phyloP scores from a whole-genome alignment of 257 asterid species.

The Solanum pinnatisectum region DNA sequence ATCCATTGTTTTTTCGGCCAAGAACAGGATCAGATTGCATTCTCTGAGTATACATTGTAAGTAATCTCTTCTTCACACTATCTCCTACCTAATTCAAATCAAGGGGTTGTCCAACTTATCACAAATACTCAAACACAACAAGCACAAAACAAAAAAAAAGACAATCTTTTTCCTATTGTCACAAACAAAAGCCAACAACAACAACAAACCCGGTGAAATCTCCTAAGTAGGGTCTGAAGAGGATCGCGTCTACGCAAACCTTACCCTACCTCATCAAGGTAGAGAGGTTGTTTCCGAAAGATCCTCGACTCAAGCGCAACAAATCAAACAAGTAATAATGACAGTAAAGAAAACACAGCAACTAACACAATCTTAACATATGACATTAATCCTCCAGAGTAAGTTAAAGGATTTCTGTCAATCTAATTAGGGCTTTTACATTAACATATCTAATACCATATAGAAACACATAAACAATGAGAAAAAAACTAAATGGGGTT shows the following conservation, averaged over 20 bases:
- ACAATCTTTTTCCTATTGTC: not conserved
- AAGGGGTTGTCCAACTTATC: not conserved
- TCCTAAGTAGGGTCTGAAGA: not conserved
- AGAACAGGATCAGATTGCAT: constrained; percentile 26
- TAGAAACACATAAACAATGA: not conserved
- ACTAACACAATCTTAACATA: not conserved
- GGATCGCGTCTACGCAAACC: not conserved
- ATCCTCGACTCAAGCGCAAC: not conserved
- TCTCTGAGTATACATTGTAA: constrained; percentile 37
- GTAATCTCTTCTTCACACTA: constrained; percentile 10
- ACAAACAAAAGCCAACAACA: not conserved
- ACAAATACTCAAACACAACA: not conserved
- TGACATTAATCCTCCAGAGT: not conserved
- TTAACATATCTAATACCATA: not conserved
- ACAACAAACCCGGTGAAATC: not conserved
- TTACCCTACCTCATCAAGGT: not conserved
- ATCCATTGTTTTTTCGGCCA: constrained; percentile 30
- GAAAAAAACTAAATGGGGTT: not conserved
- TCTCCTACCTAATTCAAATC: constrained; percentile 1
- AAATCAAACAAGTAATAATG: not conserved
- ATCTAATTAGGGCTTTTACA: not conserved
- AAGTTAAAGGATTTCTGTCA: not conserved
- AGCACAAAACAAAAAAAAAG: not conserved
- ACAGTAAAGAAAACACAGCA: not conserved
- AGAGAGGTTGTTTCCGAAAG: not conserved